Percentiles rank a stretch among this genome's conserved stretches.
These are phyloP conservation scores for Serendipita sp. DNA, from an alignment of 768 basidiomycete genomes.

Conservation along the genomic window DNA sequence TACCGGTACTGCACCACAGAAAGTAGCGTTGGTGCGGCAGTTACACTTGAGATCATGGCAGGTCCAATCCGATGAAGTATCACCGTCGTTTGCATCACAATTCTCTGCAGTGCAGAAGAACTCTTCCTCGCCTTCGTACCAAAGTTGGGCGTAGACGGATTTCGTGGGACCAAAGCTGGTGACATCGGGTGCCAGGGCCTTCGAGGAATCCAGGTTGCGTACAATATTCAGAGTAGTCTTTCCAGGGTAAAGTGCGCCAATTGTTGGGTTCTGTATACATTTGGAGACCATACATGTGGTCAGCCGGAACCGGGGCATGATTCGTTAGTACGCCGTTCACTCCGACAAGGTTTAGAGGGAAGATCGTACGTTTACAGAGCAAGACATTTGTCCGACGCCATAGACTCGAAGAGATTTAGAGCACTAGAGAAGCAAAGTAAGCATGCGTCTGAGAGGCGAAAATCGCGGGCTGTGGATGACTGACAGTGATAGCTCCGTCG, in stretches of 20 bases:
- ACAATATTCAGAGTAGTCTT: conserved; percentile 59
- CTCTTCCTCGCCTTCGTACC: conserved; percentile 64
- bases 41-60: conserved; percentile 62
- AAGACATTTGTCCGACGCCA: conserved; percentile 70
- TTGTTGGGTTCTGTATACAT: conserved; percentile 53
- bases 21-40: conserved; percentile 50
- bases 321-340: background rate
- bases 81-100: conserved; percentile 39
- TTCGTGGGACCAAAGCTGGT: conserved; percentile 40
- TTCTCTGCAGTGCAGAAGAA: conserved; percentile 65
- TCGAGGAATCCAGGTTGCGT: conserved; percentile 49
- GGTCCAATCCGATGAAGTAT: conserved; percentile 38
- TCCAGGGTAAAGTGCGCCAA: conserved; percentile 61
- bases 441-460: background rate
- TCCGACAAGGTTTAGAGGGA: background rate
- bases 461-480: background rate
- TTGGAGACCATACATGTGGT: background rate
- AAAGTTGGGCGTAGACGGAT: conserved; percentile 48
- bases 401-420: conserved; percentile 39
- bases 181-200: conserved; percentile 49
- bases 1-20: conserved; percentile 44
- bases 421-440: conserved; percentile 56
- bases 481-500: conserved; percentile 8
- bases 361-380: conserved; percentile 53
- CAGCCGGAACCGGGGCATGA: background rate